Base-by-base conservation (phyloP, 306 rosid genomes). In the Medicago ruthenica region DNA sequence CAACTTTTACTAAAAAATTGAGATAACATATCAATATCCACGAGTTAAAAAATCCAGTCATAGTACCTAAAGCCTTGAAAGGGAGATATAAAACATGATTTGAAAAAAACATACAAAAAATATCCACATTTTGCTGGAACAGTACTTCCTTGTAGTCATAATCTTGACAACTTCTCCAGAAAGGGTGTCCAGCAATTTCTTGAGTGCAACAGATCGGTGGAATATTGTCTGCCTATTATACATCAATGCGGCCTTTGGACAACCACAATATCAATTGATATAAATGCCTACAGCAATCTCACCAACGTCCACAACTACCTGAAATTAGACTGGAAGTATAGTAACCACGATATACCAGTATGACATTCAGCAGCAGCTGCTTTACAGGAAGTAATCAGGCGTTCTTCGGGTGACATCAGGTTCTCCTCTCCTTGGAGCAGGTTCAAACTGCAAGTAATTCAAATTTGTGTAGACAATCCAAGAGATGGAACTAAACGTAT, bases 401-500 rank as follows among this genome's bases (percentile, higher is more conserved):
- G 99, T 96, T 89, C 99, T 89, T 8, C 99, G 97, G 34, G 99
- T 92, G 51, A 96, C 99, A 77, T 96, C 99, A 1, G 99, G 99
- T 81, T 96, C 99, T 82, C 99, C 99, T 84, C 99, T 88, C 85
- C 98, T 92, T 1, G 99, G 98, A 83, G 99, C 97, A 79, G 99
- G 99, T 76, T 96, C 99, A 83, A 96, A 96, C 98, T 96, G 97
- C 85, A 73, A 22, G 53, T 15, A 67, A 11, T 74, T 70, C 45
- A 70, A 72, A 53, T 71, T 79, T 79, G 80, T 12, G 71, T 62
- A 61, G 24, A 58, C 22, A 54, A 72, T 58, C 14, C 73, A 67
- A 63, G 55, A 69, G 62, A 40, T 18, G 41, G 63, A 54, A 70
- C 54, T 37, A 55, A 51, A 73, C 55, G 5, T 42, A 54, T 41